These are phyloP conservation scores for Globisporangium spiculum DNA, from an alignment of 352 stramenopile genomes.

Conservation along the genomic window DNA sequence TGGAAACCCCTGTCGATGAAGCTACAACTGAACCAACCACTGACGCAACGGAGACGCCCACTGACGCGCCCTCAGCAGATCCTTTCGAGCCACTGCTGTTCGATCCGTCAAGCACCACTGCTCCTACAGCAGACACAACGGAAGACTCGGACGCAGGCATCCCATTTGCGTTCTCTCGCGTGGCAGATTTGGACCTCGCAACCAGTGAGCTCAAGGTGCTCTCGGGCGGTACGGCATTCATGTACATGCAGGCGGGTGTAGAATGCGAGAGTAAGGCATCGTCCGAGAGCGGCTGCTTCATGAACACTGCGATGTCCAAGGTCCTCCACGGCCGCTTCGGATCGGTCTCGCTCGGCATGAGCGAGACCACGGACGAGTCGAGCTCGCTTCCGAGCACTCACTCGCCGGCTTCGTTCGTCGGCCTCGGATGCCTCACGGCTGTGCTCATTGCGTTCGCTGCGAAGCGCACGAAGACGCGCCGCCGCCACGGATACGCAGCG, in stretches of 20 bases:
- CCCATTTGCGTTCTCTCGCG: neutral
- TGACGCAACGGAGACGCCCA: neutral
- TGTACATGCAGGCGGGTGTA: slow-evolving; percentile 9
- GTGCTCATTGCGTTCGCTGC: slow-evolving; percentile 2
- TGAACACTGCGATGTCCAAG: slow-evolving; percentile 11
- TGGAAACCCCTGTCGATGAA: neutral
- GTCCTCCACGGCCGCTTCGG: slow-evolving; percentile 6
- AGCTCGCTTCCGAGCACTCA: neutral
- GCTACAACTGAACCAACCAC: neutral
- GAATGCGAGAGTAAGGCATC: slow-evolving; percentile 5
- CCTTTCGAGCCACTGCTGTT: neutral
- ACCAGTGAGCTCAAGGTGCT: slow-evolving; percentile 1
- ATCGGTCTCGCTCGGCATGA: slow-evolving; percentile 5
- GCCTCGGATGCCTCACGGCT: neutral
- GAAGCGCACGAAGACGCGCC: slow-evolving; percentile 7
- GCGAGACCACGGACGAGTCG: neutral
- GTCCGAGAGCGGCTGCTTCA: slow-evolving; percentile 10
- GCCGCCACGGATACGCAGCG: slow-evolving; percentile 9
- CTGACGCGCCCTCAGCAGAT: neutral
- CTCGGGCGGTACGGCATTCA: neutral
- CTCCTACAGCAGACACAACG: neutral
- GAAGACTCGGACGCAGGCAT: neutral
- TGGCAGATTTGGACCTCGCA: neutral
- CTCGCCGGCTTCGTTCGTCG: neutral
- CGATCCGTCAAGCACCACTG: neutral